Evolutionary conservation across 495 filamentous ascomycete genomes (phyloP).

Genomic region (Penicillium silybi): DNA sequence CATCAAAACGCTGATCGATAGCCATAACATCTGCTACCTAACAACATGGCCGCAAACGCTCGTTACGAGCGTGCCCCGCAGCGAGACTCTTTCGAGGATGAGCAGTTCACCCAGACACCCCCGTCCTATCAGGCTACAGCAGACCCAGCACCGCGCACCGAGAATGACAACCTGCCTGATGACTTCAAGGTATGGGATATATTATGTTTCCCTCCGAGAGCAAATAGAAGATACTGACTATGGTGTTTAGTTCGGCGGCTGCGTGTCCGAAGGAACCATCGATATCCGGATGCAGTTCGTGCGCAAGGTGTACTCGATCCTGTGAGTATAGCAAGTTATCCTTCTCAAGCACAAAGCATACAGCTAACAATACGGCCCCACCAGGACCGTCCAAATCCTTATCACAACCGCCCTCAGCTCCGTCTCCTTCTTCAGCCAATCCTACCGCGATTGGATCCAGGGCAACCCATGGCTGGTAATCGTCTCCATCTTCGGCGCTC

Average conservation of each 20-base stretch:
- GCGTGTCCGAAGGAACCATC: constrained; percentile 85
- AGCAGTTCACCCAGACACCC: constrained; percentile 74
- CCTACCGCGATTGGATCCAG: constrained; percentile 88
- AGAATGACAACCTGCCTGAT: constrained; percentile 89
- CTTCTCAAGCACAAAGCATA: background rate
- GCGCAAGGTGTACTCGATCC: constrained; percentile 85
- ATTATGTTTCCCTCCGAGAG: background rate
- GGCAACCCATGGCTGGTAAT: constrained; percentile 79
- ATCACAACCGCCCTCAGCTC: constrained; percentile 76
- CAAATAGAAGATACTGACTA: background rate
- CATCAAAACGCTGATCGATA: background rate
- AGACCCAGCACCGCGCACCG: constrained; percentile 64
- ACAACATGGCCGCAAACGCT: constrained; percentile 59
- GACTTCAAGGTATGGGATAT: constrained; percentile 76
- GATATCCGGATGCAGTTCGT: constrained; percentile 98
- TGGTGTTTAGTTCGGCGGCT: constrained; percentile 69
- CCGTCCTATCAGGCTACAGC: constrained; percentile 60
- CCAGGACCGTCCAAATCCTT: constrained; percentile 80
- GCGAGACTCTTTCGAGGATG: constrained; percentile 66
- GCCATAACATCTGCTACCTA: background rate
- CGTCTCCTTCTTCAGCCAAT: constrained; percentile 74
- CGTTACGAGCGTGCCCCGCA: constrained; percentile 70
- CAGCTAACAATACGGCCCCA: constrained; percentile 4
- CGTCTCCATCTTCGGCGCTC: constrained; percentile 72
- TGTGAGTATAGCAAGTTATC: constrained; percentile 46